These are phyloP conservation scores for Trichomonascaceae sp. DNA, from an alignment of 1,139 yeast species.

Conservation along the genomic window DNA sequence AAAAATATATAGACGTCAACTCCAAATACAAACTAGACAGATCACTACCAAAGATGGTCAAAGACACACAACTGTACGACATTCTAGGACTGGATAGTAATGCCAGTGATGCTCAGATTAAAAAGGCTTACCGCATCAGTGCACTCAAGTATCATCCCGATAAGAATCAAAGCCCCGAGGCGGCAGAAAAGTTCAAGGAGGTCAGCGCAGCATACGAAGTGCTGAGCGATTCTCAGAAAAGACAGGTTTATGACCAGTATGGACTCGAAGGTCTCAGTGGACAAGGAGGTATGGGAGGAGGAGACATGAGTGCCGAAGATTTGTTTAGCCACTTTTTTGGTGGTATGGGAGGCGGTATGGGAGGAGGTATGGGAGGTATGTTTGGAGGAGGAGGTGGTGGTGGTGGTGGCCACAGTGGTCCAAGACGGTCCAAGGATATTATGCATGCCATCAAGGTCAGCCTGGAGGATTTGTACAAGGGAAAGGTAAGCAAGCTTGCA, in stretches of 20 bases:
- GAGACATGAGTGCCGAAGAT: conserved; percentile 59
- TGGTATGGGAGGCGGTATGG: conserved; percentile 44
- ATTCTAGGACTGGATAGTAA: conserved; percentile 58
- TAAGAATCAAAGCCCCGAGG: conserved; percentile 78
- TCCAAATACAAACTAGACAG: no score
- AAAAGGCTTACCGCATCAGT: conserved; percentile 87
- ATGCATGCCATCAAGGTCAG: conserved; percentile 78
- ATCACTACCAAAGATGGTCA: conserved; percentile 75
- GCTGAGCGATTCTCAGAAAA: conserved; percentile 74
- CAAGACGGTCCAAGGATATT: conserved; percentile 62
- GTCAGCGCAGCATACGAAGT: conserved; percentile 74
- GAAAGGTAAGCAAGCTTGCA: conserved; percentile 88
- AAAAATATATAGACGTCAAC: no score
- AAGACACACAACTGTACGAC: conserved; percentile 82
- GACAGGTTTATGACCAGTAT: conserved; percentile 75
- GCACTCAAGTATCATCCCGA: conserved; percentile 96
- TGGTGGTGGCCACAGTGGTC: conserved; percentile 67
- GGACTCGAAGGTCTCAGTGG: conserved; percentile 89
- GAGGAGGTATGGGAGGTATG: conserved; percentile 31
- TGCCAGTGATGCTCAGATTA: conserved; percentile 74
- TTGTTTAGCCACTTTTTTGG: conserved; percentile 91
- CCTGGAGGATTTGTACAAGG: conserved; percentile 80
- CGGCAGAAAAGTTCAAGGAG: conserved; percentile 93
- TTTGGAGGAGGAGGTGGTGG: conserved; percentile 43
- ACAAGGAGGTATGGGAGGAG: conserved; percentile 66